Evolutionary conservation across 345 rosid species (phyloP), one percentile per base, ranked within the genome.

Genomic region (Crucihimalaya himalaica): DNA sequence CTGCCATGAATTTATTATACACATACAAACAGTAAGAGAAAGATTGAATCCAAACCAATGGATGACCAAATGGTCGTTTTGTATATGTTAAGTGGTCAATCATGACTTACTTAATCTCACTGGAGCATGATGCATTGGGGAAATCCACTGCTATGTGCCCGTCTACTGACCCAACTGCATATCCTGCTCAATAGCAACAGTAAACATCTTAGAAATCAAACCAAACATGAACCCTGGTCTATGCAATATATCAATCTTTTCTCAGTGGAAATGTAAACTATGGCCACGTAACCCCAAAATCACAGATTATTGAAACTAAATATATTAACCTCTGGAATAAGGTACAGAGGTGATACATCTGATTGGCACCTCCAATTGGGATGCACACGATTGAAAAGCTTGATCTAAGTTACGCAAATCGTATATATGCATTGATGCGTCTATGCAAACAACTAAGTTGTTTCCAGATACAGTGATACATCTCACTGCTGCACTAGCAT

Each of bases 131-230:
- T 61, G 83, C 52, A 67, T 75, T 14, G 7, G 83, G 80, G 74
- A 86, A 79, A 55, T 88, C 90, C 69, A 91, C 71, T 5, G 88
- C 89, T 34, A 91, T 93, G 42, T 83, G 84, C 35, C 97, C 98
- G 75, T 91, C 98, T 56, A 88, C 81, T 59, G 90, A 91, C 63
- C 98, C 98, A 82, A 80, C 86, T 23, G 94, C 93, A 84, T 85
- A 89, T 65, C 97, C 98, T 94, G 84, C 79, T 79, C 23, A 40
- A 19, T 34, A 52, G 5, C 19, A 61, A 76, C 57, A 21, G 1
- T 7, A 2, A 20, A 47, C 62, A 70, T 32, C 15, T 81, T 31
- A 70, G 45, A 27, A 21, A 60, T 16, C 37, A 65, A 48, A 64
- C 76, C 55, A 70, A 45, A 48, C 39, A 8, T 42, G 64, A 48